Percentiles rank a stretch among this genome's conserved stretches.
These are phyloP conservation scores for Fusarium mundagurra DNA, from an alignment of 2,329 filamentous ascomycete species.

Conservation along the genomic window DNA sequence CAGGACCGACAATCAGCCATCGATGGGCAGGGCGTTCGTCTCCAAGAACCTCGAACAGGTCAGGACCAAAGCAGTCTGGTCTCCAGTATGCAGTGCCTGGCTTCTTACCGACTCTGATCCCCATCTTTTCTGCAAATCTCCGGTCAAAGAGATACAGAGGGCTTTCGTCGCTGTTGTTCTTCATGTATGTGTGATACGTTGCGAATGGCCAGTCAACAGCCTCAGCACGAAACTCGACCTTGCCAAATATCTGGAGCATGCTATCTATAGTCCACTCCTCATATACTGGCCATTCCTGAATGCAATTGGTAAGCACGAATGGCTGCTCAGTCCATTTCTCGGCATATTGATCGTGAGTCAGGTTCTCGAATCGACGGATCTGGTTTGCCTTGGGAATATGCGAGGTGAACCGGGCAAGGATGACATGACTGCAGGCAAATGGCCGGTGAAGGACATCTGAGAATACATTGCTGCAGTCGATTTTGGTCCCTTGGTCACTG, in stretches of 20 bases:
- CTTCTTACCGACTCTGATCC: constrained; percentile 67
- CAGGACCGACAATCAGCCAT: constrained; percentile 92
- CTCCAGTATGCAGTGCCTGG: constrained; percentile 74
- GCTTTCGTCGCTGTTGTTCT: constrained; percentile 81
- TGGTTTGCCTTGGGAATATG: constrained; percentile 79
- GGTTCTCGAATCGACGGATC: constrained; percentile 74
- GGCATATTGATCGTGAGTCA: constrained; percentile 79
- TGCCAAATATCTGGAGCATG: constrained; percentile 71
- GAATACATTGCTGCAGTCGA: constrained; percentile 83
- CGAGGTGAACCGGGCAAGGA: constrained; percentile 71
- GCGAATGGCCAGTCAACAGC: constrained; percentile 89
- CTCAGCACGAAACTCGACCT: constrained; percentile 84
- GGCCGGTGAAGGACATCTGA: constrained; percentile 91
- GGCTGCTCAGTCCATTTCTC: constrained; percentile 80
- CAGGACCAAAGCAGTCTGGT: constrained; percentile 85
- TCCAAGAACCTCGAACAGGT: constrained; percentile 84
- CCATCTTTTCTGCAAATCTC: constrained; percentile 87
- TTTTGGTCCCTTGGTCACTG: constrained; percentile 58
- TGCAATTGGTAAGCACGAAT: constrained; percentile 85
- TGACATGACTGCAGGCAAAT: constrained; percentile 85
- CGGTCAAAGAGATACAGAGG: constrained; percentile 94
- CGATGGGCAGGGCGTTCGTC: constrained; percentile 83
- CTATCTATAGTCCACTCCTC: constrained; percentile 76
- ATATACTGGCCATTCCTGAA: constrained; percentile 83
- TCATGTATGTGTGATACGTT: constrained; percentile 87